Conservation (phyloP, 23 red algal genomes). For the Pyropia yezoensis region DNA sequence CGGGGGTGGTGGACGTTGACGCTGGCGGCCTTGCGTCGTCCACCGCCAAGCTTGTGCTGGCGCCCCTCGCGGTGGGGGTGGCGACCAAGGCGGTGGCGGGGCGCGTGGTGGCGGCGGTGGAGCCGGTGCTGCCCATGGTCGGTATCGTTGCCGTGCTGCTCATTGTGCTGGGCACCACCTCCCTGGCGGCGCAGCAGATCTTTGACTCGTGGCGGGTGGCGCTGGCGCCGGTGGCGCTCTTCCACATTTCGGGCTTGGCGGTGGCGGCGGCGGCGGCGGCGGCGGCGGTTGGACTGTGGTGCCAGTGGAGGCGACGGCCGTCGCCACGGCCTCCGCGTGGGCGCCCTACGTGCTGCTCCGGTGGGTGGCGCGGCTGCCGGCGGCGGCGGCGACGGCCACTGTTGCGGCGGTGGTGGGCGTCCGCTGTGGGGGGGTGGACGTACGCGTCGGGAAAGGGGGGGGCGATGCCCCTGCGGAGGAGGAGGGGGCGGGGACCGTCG, state of each 20-base stretch:
- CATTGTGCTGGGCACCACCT: constrained; percentile 73
- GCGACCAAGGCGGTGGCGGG: constrained; percentile 59
- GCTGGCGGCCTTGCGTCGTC: constrained; percentile 78
- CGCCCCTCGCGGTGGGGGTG: constrained; percentile 80
- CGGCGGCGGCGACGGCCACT: too few relatives aligned
- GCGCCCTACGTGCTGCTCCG: too few relatives aligned
- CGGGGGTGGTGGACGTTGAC: constrained; percentile 78
- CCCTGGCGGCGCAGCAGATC: constrained; percentile 60
- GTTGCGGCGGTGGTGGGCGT: too few relatives aligned
- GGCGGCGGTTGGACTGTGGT: constrained; percentile 53
- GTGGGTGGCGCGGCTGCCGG: too few relatives aligned
- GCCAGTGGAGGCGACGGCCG: neutral
- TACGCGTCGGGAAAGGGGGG: too few relatives aligned
- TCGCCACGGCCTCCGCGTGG: too few relatives aligned
- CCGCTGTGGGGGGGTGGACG: too few relatives aligned
- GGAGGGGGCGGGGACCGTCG: too few relatives aligned
- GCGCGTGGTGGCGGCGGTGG: constrained; percentile 25
- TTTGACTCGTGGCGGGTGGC: constrained; percentile 36
- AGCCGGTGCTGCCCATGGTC: constrained; percentile 73
- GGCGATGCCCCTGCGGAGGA: too few relatives aligned
- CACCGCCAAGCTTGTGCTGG: constrained; percentile 77
- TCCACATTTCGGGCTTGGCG: constrained; percentile 63
- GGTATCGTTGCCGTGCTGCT: constrained; percentile 72
- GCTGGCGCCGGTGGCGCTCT: constrained; percentile 60
- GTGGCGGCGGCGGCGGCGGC: constrained; percentile 39